phyloP scores from a whole-genome alignment of 345 rosid species.

The Eucalyptus melliodora region DNA sequence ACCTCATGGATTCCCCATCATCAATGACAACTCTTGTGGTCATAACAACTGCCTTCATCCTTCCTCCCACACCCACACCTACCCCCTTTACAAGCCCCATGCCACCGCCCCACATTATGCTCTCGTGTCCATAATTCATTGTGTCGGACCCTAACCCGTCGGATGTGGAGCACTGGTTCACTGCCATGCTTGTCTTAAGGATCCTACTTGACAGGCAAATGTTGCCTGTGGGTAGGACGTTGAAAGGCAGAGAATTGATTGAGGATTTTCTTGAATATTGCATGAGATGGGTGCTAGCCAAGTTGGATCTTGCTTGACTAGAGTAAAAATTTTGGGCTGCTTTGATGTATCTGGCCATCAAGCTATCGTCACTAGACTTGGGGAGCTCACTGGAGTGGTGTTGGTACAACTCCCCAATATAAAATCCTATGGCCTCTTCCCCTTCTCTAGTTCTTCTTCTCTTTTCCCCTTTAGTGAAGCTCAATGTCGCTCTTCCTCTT shows the following conservation, averaged over 20 bases:
- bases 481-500: no score
- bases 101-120: constrained; percentile 56
- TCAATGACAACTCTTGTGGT: not conserved
- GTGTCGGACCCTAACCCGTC: constrained; percentile 67
- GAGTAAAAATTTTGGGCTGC: constrained; percentile 4
- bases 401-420: not conserved
- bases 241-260: constrained; percentile 33
- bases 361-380: constrained; percentile 35
- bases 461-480: no score
- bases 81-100: not conserved
- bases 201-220: constrained; percentile 77
- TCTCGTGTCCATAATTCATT: constrained; percentile 79
- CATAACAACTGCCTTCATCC: not conserved
- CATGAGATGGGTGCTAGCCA: constrained; percentile 15
- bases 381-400: constrained; percentile 48
- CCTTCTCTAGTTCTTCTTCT: no score
- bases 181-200: constrained; percentile 47
- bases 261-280: constrained; percentile 36
- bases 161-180: constrained; percentile 26
- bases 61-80: not conserved
- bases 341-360: constrained; percentile 15
- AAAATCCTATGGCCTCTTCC: no score
- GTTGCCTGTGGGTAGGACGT: constrained; percentile 69
- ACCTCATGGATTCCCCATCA: not conserved
- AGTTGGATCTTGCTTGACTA: constrained; percentile 36